phyloP scores from a whole-genome alignment of 1,139 yeast species.

The Trichomonascaceae sp. region DNA sequence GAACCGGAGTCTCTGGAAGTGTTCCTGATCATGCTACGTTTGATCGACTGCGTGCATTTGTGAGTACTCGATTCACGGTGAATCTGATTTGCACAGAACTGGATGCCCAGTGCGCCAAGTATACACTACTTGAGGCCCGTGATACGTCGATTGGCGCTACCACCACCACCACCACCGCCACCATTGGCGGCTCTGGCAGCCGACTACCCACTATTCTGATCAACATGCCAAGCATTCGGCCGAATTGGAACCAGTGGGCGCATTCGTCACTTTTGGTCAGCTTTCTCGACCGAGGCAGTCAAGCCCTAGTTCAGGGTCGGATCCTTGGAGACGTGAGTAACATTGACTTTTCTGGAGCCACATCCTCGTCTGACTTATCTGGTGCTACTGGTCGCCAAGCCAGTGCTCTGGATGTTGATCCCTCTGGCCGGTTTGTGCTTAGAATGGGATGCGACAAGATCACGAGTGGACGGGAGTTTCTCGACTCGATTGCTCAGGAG shows the following conservation, averaged over 20 bases:
- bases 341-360: constrained; percentile 9
- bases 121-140: constrained; percentile 12
- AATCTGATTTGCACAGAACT: constrained; percentile 17
- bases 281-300: constrained; percentile 4
- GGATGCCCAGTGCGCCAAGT: constrained; percentile 13
- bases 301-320: constrained; percentile 17
- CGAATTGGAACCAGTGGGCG: constrained; percentile 15
- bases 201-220: constrained; percentile 14
- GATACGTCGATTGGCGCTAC: no score
- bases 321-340: constrained; percentile 1
- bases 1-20: not conserved
- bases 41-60: constrained; percentile 15
- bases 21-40: constrained; percentile 16
- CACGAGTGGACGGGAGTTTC: constrained; percentile 4
- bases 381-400: not conserved
- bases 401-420: not conserved
- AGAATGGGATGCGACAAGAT: not conserved
- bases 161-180: no score
- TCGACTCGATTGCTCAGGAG: constrained; percentile 10
- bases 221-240: constrained; percentile 11
- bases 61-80: constrained; percentile 17
- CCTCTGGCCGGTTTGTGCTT: constrained; percentile 2
- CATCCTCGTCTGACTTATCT: constrained; percentile 9
- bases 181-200: no score
- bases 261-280: constrained; percentile 12